Evolutionary conservation across 2,329 filamentous ascomycete species (phyloP), one percentile per base, ranked within the genome.

Genomic region (Pyrenophora teres): DNA sequence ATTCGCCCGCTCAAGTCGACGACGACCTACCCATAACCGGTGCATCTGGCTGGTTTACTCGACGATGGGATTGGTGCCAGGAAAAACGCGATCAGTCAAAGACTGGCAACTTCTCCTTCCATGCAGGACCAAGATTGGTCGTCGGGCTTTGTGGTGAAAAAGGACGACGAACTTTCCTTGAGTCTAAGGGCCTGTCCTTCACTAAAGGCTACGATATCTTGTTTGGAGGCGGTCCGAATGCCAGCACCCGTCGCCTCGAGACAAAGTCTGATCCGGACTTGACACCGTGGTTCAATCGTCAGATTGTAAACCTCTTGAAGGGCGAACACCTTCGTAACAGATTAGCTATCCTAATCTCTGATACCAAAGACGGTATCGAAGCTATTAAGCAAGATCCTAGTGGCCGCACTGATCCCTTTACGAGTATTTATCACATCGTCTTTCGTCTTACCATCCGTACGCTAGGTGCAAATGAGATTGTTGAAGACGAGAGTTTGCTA

Each of bases 391-490:
- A 63, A 3, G 62, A 71, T 32, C 59, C 68, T 5, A 59, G 57
- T 8, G 71, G 71, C 8, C 66, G 76, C 5, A 79, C 80, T 5
- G 76, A 84, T 54, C 81, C 82, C 0, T 84, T 85, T 58, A 75
- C 82, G 35, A 75, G 76, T 60, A 72, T 84, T 40, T 83, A 83
- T 62, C 65, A 72, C 5, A 72, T 83, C 49, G 74, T 85, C 1
- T 85, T 80, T 67, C 76, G 79, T 61, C 74, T 85, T n/a, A 85
- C 81, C 4, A 82, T 84, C 72, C 78, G 83, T 10, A 80, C 77
- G 4, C 74, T 84, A 1, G 82, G 80, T 5, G 76, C 76, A 45
- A 72, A 77, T 31, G 82, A 85, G 38, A 77, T 85, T 25, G 82
- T 81, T 10, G 73, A 81, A 3, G 71, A 81, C 41, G 73, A 74